Evolutionary conservation across 2,329 filamentous ascomycete genomes (phyloP), one percentile per base, ranked within the genome.

Genomic region (Penicillium expansum): DNA sequence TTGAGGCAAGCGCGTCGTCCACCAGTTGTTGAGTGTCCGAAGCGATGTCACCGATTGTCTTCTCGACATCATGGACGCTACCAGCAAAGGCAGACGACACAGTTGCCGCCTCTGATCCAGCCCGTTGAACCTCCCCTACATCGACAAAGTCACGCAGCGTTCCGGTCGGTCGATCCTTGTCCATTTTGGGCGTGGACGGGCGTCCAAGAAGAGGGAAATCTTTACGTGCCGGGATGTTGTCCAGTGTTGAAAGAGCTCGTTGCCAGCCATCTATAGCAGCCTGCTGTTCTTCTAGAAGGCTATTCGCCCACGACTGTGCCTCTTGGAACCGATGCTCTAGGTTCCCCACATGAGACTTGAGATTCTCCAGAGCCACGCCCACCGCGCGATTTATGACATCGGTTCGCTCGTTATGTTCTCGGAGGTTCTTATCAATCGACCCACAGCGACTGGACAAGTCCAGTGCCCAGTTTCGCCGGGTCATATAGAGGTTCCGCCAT

Each of bases 401-500:
- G 42, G 69, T 72, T 37, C 72, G 70, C 54, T 76, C 73, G 55
- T 74, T 74, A 48, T 76, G 83, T 55, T 86, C 82, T 66, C 85
- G 80, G 20, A 86, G 82, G 60, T 81, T 76, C 51, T 80, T 77
- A 50, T 86, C 85, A 78, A 91, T 87, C 48, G 78, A 78, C 48
- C 80, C 80, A 65, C 90, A 93, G 63, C 88, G 86, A 27, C 87
- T 84, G 7, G 88, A 82, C 33, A 95, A 77, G 38, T 80, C 81
- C 52, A 87, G 77, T 0, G 92, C 89, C 94, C 94, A 99, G 64
- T 83, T 82, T 66, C 88, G 86, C 57, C 94, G 87, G 57, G 87
- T 83, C 72, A 87, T 88, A 79, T 94, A 97, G 22, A 97, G 80
- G 43, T 87, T 85, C 71, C 91, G 90, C 93, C 94, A 99, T 84